phyloP scores from a whole-genome alignment of 1,284 basidiomycete genomes.

The Pseudozyma flocculosa region DNA sequence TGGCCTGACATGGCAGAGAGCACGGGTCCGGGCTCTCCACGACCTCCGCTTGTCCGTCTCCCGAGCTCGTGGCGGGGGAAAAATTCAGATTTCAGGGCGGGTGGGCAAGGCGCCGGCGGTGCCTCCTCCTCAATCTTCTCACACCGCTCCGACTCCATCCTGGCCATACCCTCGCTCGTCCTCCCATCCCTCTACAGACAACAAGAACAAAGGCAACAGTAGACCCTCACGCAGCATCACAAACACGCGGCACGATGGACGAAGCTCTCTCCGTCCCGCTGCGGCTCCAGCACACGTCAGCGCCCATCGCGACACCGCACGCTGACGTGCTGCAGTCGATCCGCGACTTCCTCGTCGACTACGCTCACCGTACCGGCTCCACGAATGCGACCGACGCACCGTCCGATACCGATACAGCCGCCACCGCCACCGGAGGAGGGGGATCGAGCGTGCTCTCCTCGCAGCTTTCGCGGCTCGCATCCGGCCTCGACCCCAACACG shows the following conservation, averaged over 20 bases:
- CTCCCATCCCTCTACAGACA: too few relatives aligned
- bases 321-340: constrained; percentile 7
- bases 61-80: too few relatives aligned
- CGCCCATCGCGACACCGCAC: constrained; percentile 4
- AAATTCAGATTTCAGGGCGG: too few relatives aligned
- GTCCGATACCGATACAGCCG: not conserved
- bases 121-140: too few relatives aligned
- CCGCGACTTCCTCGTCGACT: constrained; percentile 12
- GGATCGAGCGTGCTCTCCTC: constrained; percentile 15
- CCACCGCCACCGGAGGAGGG: not conserved
- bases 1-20: too few relatives aligned
- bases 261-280: constrained; percentile 22
- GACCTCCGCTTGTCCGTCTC: too few relatives aligned
- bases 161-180: too few relatives aligned
- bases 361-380: constrained; percentile 24
- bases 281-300: constrained; percentile 9
- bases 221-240: too few relatives aligned
- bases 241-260: constrained; percentile 33
- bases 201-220: too few relatives aligned
- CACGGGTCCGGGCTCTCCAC: too few relatives aligned
- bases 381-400: constrained; percentile 6
- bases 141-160: too few relatives aligned
- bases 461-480: constrained; percentile 21
- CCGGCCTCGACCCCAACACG: constrained; percentile 14
- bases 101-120: too few relatives aligned